Evolutionary conservation across 2,329 filamentous ascomycete genomes (phyloP), one percentile per base, ranked within the genome.

Genomic region (Myrmaecium sp.): DNA sequence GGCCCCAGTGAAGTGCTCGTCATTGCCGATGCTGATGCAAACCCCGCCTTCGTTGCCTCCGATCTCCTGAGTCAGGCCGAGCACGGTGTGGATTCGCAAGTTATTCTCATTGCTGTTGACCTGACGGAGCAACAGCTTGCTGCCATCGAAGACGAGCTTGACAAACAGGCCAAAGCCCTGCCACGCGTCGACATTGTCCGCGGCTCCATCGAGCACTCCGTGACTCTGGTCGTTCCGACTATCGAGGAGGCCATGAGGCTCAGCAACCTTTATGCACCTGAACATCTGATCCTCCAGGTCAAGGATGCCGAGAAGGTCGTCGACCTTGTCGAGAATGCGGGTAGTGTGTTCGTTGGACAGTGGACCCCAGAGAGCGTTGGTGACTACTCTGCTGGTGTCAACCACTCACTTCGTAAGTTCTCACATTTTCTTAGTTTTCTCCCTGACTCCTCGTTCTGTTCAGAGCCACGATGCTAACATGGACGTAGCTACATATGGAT

Each of bases 321-420:
- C 1, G 72, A 79, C 18, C 57, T 75, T 49, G 83, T 98, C 14
- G 69, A 83, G 57, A 94, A 98, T 41, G 89, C 89, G 2, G 89
- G 89, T 11, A 93, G 82, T 47, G 84, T 98, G 5, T 98, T 98
- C 49, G 74, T 95, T 36, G 89, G 89, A 6, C 66, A 78, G 37
- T 98, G 89, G 89, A 95, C 89, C 0, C 89, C 89, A 5, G 89
- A 98, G 57, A 92, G 81, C 50, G 89, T 98, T 3, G 89, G 89
- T 23, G 89, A 98, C 51, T 98, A 98, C 58, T 93, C 83, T 36
- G 89, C 89, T 28, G 89, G 89, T 44, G 89, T 98, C 21, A 98
- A 98, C 53, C 89, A 98, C 61, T 91, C 81, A 31, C 60, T 98
- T 37, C 89, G 83, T 92, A 75, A 69, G 81, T 75, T 29, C 5